phyloP scores from a whole-genome alignment of 2,329 filamentous ascomycete genomes.

The Penicillium digitatum region DNA sequence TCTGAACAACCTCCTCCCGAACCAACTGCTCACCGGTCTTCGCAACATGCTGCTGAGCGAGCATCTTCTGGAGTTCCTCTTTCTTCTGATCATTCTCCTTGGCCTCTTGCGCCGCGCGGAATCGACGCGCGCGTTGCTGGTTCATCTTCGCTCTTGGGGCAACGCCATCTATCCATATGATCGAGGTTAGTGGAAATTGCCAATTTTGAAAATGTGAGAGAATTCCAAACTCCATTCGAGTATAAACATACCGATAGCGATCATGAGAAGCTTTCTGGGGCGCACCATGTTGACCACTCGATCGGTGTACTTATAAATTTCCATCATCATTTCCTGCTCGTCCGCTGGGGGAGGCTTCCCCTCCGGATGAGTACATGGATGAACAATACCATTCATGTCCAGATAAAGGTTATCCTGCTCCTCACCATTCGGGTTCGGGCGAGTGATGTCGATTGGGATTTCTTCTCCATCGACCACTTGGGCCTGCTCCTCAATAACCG shows the following conservation, averaged over 20 bases:
- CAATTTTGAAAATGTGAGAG: too few species aligned
- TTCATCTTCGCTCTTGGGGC: slow-evolving; percentile 99
- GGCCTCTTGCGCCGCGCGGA: slow-evolving; percentile 89
- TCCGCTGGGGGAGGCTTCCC: slow-evolving; percentile 85
- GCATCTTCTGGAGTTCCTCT: slow-evolving; percentile 76
- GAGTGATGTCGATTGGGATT: slow-evolving; percentile 79
- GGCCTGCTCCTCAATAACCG: slow-evolving; percentile 81
- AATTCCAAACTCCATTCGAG: background rate
- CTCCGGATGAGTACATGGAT: slow-evolving; percentile 96
- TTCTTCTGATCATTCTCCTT: slow-evolving; percentile 92
- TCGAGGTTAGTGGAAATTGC: background rate
- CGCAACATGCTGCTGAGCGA: slow-evolving; percentile 72
- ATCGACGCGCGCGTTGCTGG: slow-evolving; percentile 92
- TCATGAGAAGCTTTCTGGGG: slow-evolving; percentile 92
- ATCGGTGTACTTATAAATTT: slow-evolving; percentile 98
- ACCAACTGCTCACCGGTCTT: slow-evolving; percentile 56
- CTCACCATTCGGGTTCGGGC: slow-evolving; percentile 91
- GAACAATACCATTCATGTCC: slow-evolving; percentile 99
- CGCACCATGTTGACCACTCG: slow-evolving; percentile 98
- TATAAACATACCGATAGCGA: slow-evolving; percentile 69
- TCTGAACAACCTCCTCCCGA: slow-evolving; percentile 64
- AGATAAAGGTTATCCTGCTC: slow-evolving; percentile 97
- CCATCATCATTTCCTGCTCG: slow-evolving; percentile 99
- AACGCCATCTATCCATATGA: slow-evolving; percentile 67
- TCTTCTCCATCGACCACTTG: slow-evolving; percentile 75